These are phyloP conservation scores for Globisporangium takayamanum DNA, from an alignment of 352 stramenopile genomes.

Conservation along the genomic window DNA sequence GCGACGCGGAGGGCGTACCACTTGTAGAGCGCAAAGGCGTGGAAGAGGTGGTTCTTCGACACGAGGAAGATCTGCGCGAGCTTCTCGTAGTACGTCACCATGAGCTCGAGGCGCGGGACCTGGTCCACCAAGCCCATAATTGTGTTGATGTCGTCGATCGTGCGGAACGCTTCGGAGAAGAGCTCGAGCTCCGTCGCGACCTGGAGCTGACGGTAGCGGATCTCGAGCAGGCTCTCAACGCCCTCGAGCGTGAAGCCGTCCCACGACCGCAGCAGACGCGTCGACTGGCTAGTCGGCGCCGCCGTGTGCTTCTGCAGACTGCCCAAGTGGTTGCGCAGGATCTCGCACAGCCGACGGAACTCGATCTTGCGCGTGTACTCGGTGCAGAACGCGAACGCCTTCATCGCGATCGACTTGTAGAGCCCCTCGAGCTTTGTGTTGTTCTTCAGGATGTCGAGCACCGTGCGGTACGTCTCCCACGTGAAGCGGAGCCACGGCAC, in stretches of 20 bases:
- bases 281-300: constrained; percentile 63
- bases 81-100: constrained; percentile 98
- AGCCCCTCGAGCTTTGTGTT: constrained; percentile 91
- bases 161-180: constrained; percentile 97
- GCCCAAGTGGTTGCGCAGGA: constrained; percentile 94
- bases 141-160: constrained; percentile 98
- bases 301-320: constrained; percentile 91
- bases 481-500: constrained; percentile 94
- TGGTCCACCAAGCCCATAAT: constrained; percentile 90
- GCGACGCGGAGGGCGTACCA: constrained; percentile 91
- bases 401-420: constrained; percentile 72
- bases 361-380: constrained; percentile 91
- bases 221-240: constrained; percentile 95
- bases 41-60: constrained; percentile 95
- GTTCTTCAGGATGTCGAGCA: constrained; percentile 96
- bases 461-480: constrained; percentile 97
- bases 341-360: constrained; percentile 96
- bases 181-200: constrained; percentile 92
- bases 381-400: constrained; percentile 81
- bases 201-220: constrained; percentile 96
- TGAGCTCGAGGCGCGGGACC: constrained; percentile 91
- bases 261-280: constrained; percentile 91
- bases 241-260: constrained; percentile 94
- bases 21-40: constrained; percentile 96
- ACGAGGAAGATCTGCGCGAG: constrained; percentile 97